Base-by-base conservation (phyloP, 139 green algal species). In the Tetradesmus lagerheimii region DNA sequence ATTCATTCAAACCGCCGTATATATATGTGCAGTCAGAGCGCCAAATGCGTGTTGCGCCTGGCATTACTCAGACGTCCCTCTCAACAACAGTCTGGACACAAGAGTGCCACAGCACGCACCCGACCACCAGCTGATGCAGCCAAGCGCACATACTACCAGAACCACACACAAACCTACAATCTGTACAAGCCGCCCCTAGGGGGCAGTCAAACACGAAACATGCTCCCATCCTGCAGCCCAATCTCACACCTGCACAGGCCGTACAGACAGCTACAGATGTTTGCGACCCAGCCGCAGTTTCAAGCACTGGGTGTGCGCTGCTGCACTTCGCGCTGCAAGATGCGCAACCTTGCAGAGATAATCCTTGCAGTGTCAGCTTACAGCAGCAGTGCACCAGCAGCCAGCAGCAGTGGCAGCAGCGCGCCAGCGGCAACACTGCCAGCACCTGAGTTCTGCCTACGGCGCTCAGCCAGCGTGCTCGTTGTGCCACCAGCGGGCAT, bases 401-500 rank as follows among this genome's bases (percentile, higher is more conserved):
- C 71, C 29, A 79, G n/a, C 71, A 79, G 71, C 31, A 38, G 31
- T n/a, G 71, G 71, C 71, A 79, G 71, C 71, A 79, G 71, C 27
- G 71, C 71, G 12, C 71, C 71, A 37, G n/a, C 71, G 41, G 71
- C 31, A n/a, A 38, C n/a, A 20, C n/a, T 79, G 31, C 11, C 71
- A 41, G n/a, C n/a, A 6, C 31, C 31, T 25, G 71, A 79, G 12
- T 20, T 38, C 39, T 66, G 43, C 43, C 43, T 67, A 15, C 80
- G 39, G 25, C 80, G 80, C n/a, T 41, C 80, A 38, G 80, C 80
- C n/a, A 86, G 80, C 8, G 80, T 76, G 31, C 14, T 76, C 18
- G 53, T 57, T 6, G 25, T 53, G 35, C 82, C 82, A 8, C 82
- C 18, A 38, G 34, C 35, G n/a, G 39, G 78, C 39, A 39, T 2